A percentile compares a stretch with the other conserved stretches of the same genome.
Evolutionary conservation across 257 asterid species (phyloP).

Genomic region (Marsdenia floribunda): DNA sequence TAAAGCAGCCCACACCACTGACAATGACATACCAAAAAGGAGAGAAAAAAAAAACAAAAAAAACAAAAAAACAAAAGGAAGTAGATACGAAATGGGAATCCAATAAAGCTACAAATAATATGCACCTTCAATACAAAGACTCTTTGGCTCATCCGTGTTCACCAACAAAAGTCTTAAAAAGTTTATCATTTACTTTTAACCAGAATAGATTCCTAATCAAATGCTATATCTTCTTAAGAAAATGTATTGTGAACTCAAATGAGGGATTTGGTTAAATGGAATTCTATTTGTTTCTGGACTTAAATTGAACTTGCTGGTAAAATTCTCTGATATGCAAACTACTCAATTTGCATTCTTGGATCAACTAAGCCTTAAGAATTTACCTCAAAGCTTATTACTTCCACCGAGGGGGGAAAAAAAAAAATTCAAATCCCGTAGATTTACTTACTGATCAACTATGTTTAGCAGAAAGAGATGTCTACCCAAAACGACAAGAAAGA

Average conservation of each 20-base stretch:
- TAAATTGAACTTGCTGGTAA: not conserved
- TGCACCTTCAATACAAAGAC: not conserved
- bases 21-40: not conserved
- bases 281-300: not conserved
- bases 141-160: not conserved
- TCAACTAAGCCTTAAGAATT: not conserved
- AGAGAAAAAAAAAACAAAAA: too few relatives aligned
- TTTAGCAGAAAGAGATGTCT: not conserved
- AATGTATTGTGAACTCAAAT: not conserved
- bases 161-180: not conserved
- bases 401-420: too few relatives aligned
- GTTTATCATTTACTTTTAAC: not conserved
- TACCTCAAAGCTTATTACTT: not conserved
- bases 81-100: not conserved
- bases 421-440: not conserved
- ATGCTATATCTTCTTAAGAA: not conserved
- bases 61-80: not conserved
- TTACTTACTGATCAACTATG: not conserved
- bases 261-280: not conserved
- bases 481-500: not conserved
- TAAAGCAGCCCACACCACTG: constrained; percentile 1
- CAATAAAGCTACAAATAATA: not conserved
- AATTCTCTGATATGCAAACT: not conserved
- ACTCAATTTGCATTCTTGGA: not conserved
- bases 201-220: not conserved